Evolutionary conservation across 148 eudicot species (phyloP).

Genomic region (Cornus controversa): DNA sequence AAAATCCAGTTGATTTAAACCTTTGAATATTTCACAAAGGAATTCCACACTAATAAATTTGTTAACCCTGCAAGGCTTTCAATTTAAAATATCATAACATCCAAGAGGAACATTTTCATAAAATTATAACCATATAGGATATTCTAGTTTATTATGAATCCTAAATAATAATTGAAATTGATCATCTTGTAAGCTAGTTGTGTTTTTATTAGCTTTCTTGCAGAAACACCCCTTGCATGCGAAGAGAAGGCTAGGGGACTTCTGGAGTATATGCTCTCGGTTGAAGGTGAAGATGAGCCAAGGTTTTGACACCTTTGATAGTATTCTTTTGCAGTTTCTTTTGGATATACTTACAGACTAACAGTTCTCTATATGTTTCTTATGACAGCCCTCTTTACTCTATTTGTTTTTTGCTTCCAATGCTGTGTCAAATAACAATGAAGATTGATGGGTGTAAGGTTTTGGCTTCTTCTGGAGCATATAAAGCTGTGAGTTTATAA

Average conservation of each 20-base stretch:
- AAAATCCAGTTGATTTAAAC: too few species aligned
- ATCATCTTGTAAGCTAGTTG: not conserved
- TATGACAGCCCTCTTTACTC: conserved; percentile 67
- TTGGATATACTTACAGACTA: conserved; percentile 1
- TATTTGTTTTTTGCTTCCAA: conserved; percentile 78
- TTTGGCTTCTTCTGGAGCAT: conserved; percentile 67
- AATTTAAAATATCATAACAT: too few species aligned
- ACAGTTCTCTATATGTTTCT: conserved; percentile 13
- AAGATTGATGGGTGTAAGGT: conserved; percentile 53
- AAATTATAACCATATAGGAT: too few species aligned
- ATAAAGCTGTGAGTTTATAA: conserved; percentile 60
- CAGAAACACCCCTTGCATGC: conserved; percentile 81
- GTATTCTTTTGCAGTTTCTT: conserved; percentile 3
- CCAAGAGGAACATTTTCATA: too few species aligned
- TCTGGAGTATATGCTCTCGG: conserved; percentile 68
- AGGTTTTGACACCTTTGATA: conserved; percentile 37
- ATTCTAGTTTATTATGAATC: not conserved
- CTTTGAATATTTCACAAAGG: too few species aligned
- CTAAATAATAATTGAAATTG: not conserved
- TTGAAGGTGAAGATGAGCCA: conserved; percentile 79
- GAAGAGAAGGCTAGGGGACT: conserved; percentile 63
- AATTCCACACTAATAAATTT: too few species aligned
- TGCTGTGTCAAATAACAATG: conserved; percentile 89
- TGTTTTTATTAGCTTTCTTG: conserved; percentile 65
- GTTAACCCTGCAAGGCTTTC: too few species aligned